Evolutionary conservation across 2,329 filamentous ascomycete genomes (phyloP), one percentile per base, ranked within the genome.

Genomic region (Leptodontidium sp.): DNA sequence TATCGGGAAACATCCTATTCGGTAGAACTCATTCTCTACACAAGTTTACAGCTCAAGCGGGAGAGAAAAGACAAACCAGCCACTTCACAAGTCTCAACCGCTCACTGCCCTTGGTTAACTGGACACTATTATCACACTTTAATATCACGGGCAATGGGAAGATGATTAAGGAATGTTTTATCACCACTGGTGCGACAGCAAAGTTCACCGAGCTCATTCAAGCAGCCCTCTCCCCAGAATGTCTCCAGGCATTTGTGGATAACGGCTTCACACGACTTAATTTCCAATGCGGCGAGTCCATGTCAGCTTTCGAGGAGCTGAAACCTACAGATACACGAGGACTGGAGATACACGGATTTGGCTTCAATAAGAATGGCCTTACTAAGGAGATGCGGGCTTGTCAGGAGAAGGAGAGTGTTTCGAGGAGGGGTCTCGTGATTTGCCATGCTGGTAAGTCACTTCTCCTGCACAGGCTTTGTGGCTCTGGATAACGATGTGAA

Each of bases 171-270:
- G 73, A 76, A 64, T 96, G 93, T 78, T 92, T 99, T 73, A 91
- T 98, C 66, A 98, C 96, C 0, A 91, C 97, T 38, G 96, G 96
- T 67, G 95, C 96, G 6, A 99, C 95, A 0, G 94, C 94, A 17
- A 88, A 91, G 24, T 99, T 99, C 80, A 84, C 86, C 64, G 80
- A 84, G 7, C 87, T 99, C 1, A 86, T 97, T 66, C 81, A 85
- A 53, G 87, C 90, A 40, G 87, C 91, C 12, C 82, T 97, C 6
- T 81, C 85, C 21, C 81, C 85, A 0, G 74, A 79, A 0, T 94
- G 96, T 77, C 84, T 97, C 70, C 73, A 82, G 6, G 83, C 85
- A 5, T 85, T 98, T 14, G 77, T 79, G 12, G 76, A 81, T 1
- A 79, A 86, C 12, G 85, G 85, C 55, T 98, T 92, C 80, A 93